These are phyloP conservation scores for Fusarium guadeloupense DNA, from an alignment of 2,329 filamentous ascomycete species.

Conservation along the genomic window DNA sequence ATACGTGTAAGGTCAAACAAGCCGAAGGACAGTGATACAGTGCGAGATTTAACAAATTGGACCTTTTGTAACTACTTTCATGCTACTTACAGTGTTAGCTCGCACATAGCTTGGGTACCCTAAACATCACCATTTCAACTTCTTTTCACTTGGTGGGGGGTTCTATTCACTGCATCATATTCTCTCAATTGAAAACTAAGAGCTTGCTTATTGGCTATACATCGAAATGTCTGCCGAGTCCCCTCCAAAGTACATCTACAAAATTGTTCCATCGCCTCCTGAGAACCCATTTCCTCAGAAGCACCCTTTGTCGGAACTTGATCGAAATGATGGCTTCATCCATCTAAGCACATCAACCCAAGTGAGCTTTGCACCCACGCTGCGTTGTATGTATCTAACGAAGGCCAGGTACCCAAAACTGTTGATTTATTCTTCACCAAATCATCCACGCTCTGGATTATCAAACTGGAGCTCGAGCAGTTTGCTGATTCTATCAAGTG, in stretches of 20 bases:
- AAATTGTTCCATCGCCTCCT: conserved; percentile 65
- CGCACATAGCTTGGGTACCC: conserved; percentile 10
- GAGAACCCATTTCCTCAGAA: conserved; percentile 61
- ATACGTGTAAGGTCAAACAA: conserved; percentile 34
- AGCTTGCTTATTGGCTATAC: background rate
- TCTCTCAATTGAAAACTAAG: background rate
- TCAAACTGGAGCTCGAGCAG: conserved; percentile 62
- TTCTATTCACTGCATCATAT: background rate
- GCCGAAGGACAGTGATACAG: conserved; percentile 14
- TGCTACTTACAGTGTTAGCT: conserved; percentile 5
- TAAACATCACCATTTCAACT: conserved; percentile 8
- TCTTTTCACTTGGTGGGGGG: background rate
- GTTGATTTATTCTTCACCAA: conserved; percentile 56
- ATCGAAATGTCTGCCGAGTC: conserved; percentile 45
- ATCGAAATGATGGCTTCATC: conserved; percentile 68
- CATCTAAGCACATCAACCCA: conserved; percentile 68
- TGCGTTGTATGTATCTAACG: background rate
- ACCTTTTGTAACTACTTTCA: accelerated
- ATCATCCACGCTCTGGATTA: conserved; percentile 55
- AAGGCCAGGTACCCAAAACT: conserved; percentile 54
- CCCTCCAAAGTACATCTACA: conserved; percentile 63
- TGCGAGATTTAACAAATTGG: background rate
- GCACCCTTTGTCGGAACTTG: conserved; percentile 68
- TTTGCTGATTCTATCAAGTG: conserved; percentile 59
- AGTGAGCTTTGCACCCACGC: conserved; percentile 45